Conservation (phyloP, 805 yeast species). For the Zygosaccharomyces gambellarensis region DNA sequence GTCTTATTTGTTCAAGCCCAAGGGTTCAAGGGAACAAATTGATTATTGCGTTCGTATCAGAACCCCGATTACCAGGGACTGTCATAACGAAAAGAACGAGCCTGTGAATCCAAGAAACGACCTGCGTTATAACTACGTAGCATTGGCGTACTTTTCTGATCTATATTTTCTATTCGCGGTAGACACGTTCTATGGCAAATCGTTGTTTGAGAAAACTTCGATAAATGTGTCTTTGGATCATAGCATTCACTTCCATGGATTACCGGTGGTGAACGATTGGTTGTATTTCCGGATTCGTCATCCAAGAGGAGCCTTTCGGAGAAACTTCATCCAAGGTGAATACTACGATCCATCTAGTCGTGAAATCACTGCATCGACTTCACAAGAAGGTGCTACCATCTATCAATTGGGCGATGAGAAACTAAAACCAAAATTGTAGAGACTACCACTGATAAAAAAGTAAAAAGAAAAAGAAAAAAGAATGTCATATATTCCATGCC, state of each 20-base stretch:
- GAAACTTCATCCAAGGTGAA: constrained; percentile 56
- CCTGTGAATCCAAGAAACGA: constrained; percentile 23
- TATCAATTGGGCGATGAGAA: constrained; percentile 16
- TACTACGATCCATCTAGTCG: constrained; percentile 45
- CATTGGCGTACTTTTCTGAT: constrained; percentile 57
- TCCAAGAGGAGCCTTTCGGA: constrained; percentile 46
- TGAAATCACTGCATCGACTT: constrained; percentile 51
- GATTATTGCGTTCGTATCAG: constrained; percentile 29
- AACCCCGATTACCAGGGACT: constrained; percentile 6
- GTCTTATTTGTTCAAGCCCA: constrained; percentile 31
- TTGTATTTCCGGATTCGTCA: constrained; percentile 46
- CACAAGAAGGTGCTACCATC: constrained; percentile 58
- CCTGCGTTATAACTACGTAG: constrained; percentile 45
- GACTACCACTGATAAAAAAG: no score
- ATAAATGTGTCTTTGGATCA: constrained; percentile 60
- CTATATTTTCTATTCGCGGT: constrained; percentile 49
- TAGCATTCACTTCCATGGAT: constrained; percentile 57
- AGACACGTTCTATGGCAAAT: constrained; percentile 47
- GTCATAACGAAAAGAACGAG: neutral
- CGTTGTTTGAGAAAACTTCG: constrained; percentile 43
- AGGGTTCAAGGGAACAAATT: constrained; percentile 16
- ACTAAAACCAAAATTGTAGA: neutral
- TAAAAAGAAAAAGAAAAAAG: no score
- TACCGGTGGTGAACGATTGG: constrained; percentile 45
- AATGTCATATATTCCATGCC: constrained; percentile 11